Evolutionary conservation across 345 rosid species (phyloP).

Genomic region (Luvunga scandens): DNA sequence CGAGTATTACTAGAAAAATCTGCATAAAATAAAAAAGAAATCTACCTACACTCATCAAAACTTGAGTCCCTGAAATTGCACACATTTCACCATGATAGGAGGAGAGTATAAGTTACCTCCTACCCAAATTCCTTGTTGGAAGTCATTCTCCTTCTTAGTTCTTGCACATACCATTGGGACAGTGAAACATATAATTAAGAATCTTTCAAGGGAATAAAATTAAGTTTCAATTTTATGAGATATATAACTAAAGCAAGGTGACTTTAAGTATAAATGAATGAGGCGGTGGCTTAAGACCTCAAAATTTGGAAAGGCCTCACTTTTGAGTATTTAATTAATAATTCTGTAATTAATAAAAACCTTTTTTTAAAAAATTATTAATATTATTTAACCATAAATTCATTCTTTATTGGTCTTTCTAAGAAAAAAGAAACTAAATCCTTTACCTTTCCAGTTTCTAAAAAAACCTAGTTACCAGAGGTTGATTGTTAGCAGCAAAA

Average conservation of each 20-base stretch:
- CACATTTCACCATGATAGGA: neutral
- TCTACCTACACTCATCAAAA: neutral
- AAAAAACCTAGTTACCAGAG: too few species aligned
- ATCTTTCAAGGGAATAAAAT: neutral
- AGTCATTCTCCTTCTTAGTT: neutral
- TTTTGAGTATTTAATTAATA: too few species aligned
- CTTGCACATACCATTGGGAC: neutral
- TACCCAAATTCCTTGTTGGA: neutral
- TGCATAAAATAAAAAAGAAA: neutral
- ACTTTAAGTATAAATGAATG: too few species aligned
- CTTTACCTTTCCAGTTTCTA: too few species aligned
- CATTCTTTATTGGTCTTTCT: too few species aligned
- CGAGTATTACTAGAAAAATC: neutral
- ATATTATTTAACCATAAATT: too few species aligned
- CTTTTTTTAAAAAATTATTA: too few species aligned
- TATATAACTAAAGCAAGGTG: too few species aligned
- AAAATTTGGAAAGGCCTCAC: too few species aligned
- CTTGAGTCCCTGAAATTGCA: neutral
- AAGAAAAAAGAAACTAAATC: too few species aligned
- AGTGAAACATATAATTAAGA: neutral
- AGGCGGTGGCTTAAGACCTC: too few species aligned
- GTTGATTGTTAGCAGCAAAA: neutral
- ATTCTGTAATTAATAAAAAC: too few species aligned
- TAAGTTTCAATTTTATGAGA: neutral
- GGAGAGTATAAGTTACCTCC: neutral